phyloP scores from a whole-genome alignment of 129 eudicot species.

The Pulicaria dysenterica region DNA sequence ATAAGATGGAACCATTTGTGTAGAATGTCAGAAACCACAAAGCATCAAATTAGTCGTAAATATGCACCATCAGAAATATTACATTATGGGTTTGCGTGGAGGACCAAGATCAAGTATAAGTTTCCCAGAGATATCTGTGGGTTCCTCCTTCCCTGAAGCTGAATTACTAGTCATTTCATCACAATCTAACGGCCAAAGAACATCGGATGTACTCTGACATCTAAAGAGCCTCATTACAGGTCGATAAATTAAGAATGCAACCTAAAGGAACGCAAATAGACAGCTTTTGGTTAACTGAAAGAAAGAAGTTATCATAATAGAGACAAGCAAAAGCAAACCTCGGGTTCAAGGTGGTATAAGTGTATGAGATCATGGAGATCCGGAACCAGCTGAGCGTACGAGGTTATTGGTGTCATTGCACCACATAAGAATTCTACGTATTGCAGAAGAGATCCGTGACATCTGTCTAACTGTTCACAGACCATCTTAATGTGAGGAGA shows the following conservation, averaged over 20 bases:
- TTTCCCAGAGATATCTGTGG: slow-evolving; percentile 33
- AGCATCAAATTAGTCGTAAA: background rate
- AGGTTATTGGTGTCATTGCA: slow-evolving; percentile 69
- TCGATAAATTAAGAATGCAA: slow-evolving; percentile 91
- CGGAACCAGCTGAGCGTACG: slow-evolving; percentile 89
- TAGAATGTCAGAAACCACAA: background rate
- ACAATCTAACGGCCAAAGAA: slow-evolving; percentile 80
- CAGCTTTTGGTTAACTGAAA: background rate
- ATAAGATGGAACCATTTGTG: background rate
- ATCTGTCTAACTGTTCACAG: slow-evolving; percentile 94
- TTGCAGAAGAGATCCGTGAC: slow-evolving; percentile 98
- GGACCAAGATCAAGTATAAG: slow-evolving; percentile 80
- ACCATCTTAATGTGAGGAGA: slow-evolving; percentile 96
- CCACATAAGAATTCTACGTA: slow-evolving; percentile 91
- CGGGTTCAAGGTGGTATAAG: slow-evolving; percentile 96
- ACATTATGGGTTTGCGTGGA: slow-evolving; percentile 64
- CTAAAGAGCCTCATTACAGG: slow-evolving; percentile 98
- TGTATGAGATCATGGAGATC: slow-evolving; percentile 86
- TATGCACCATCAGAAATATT: slow-evolving; percentile 25
- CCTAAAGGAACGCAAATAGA: slow-evolving; percentile 41
- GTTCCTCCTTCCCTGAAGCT: slow-evolving; percentile 50
- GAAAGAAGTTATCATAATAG: background rate
- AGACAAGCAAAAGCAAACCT: slow-evolving; percentile 50
- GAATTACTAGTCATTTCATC: slow-evolving; percentile 38
- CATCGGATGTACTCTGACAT: slow-evolving; percentile 55